These are phyloP conservation scores for Verbena officinalis DNA, from an alignment of 257 asterid genomes.

Conservation along the genomic window DNA sequence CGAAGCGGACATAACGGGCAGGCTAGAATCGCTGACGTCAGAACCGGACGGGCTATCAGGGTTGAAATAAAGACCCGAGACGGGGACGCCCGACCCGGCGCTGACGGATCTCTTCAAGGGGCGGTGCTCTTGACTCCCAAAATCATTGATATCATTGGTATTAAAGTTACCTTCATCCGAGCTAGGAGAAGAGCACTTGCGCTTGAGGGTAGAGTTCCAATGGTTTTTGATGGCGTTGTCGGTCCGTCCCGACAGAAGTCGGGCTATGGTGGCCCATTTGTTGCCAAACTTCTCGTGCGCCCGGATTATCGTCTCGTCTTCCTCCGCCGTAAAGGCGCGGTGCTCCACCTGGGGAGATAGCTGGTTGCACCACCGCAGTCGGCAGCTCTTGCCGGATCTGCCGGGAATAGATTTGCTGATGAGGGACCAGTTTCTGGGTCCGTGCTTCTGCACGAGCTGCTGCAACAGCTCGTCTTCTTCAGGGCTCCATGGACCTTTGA, in stretches of 20 bases:
- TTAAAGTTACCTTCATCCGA: conserved; percentile 43
- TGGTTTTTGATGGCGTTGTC: conserved; percentile 96
- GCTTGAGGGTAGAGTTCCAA: conserved; percentile 92
- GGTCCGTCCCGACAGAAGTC: conserved; percentile 85
- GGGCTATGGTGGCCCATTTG: conserved; percentile 97
- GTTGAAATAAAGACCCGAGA: conserved; percentile 43
- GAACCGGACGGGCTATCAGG: conserved; percentile 91
- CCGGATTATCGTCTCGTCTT: conserved; percentile 74
- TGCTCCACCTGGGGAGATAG: conserved; percentile 94
- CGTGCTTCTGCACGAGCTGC: conserved; percentile 77
- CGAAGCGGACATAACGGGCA: conserved; percentile 42
- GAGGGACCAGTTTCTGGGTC: conserved; percentile 91
- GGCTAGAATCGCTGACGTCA: conserved; percentile 62
- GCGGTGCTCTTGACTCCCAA: conserved; percentile 33
- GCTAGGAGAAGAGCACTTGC: conserved; percentile 67
- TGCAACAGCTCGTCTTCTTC: conserved; percentile 79
- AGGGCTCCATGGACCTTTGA: conserved; percentile 97
- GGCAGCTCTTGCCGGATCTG: conserved; percentile 89
- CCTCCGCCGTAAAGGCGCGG: conserved; percentile 80
- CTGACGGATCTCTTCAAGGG: conserved; percentile 82
- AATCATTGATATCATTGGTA: conserved; percentile 33
- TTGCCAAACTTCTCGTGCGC: conserved; percentile 91
- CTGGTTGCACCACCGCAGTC: conserved; percentile 97
- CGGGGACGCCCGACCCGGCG: conserved; percentile 64
- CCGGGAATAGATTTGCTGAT: conserved; percentile 85